Evolutionary conservation across 306 rosid genomes (phyloP), one percentile per base, ranked within the genome.

Genomic region (Phaseolus lunatus): DNA sequence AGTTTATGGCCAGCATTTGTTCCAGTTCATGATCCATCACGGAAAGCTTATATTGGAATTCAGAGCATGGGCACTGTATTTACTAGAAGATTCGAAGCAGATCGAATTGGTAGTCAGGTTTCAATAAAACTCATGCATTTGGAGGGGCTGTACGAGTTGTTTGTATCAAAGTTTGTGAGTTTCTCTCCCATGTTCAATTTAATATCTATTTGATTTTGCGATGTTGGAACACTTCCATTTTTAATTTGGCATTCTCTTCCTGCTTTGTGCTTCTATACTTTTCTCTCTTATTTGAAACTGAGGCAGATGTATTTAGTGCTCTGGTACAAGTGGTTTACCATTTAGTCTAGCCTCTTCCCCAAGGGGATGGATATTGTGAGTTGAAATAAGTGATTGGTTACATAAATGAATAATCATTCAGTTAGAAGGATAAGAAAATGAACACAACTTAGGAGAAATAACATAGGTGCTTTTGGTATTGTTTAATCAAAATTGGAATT

Each of bases 1-100:
- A 95, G 98, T 88, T 87, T 95, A 85, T 95, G 94, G 96, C 97
- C 98, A 77, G 98, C 97, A 73, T 90, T 95, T 84, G 98, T 95
- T 82, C 98, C 97, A 13, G 97, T 95, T 84, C 97, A 92, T 35
- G 96, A 82, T 85, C 98, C 98, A 77, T 84, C 93, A 70, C 89
- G 97, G 76, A 95, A 89, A 82, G 96, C 98, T n/a, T 92, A 87
- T 81, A 88, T 92, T 67, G 98, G 98, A 75, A 95, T 95, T 83
- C 97, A 95, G 87, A 92, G 90, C 86, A 89, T 89, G 97, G 98
- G 98, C 82, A 92, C 98, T 77, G 89, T 93, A 76, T 95, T 95
- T 81, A 95, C 98, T 27, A 88, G 97, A 87, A 90, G 97, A 86
- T 95, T 95, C 53, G 97, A 95, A 84, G 96, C 93, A 73, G 98